Evolutionary conservation across 179 eudicot genomes (phyloP).

Genomic region (Silene coronaria): DNA sequence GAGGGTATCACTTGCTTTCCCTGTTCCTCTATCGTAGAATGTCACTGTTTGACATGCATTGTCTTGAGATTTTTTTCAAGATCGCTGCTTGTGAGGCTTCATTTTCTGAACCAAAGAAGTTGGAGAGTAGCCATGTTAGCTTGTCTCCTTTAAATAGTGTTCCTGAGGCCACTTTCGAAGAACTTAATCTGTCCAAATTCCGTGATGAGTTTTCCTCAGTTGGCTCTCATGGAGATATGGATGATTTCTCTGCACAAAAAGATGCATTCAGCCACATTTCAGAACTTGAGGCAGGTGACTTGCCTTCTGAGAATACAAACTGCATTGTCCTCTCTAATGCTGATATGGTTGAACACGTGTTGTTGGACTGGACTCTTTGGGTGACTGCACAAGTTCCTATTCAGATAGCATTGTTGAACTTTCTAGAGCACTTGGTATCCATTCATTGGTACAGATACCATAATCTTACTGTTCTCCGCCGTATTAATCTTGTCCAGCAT

Average conservation of each 20-base stretch:
- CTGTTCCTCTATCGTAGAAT: constrained; percentile 82
- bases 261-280: constrained; percentile 90
- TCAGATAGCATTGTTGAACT: constrained; percentile 85
- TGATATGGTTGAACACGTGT: constrained; percentile 97
- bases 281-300: constrained; percentile 80
- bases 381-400: constrained; percentile 85
- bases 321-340: constrained; percentile 97
- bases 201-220: constrained; percentile 86
- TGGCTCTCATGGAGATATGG: constrained; percentile 93
- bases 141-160: constrained; percentile 48
- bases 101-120: constrained; percentile 81
- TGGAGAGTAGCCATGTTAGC: constrained; percentile 37
- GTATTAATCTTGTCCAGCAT: constrained; percentile 94
- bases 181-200: constrained; percentile 64
- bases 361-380: constrained; percentile 99
- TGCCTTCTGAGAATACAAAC: constrained; percentile 82
- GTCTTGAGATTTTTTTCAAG: constrained; percentile 94
- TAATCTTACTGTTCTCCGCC: constrained; percentile 88
- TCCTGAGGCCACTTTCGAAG: constrained; percentile 65
- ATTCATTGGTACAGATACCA: constrained; percentile 99
- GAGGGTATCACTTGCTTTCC: constrained; percentile 96
- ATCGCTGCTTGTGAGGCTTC: constrained; percentile 99
- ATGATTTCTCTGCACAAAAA: constrained; percentile 89
- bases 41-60: constrained; percentile 93
- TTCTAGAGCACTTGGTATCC: constrained; percentile 96